Evolutionary conservation across 495 filamentous ascomycete species (phyloP).

Genomic region (Penicillium angulare): DNA sequence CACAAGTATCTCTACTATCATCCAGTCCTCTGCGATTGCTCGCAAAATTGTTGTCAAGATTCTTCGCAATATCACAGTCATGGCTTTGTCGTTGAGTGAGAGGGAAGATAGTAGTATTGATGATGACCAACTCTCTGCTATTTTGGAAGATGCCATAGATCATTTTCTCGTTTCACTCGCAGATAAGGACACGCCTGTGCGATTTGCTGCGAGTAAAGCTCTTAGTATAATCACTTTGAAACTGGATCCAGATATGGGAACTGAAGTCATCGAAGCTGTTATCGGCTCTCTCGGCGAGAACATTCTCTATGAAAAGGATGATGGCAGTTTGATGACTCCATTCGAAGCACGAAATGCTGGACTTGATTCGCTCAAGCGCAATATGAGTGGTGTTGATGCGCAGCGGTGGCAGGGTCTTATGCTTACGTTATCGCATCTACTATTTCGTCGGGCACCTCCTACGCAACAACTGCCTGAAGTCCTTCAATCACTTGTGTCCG

Average conservation of each 20-base stretch:
- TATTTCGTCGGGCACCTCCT: conserved; percentile 76
- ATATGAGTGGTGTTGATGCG: conserved; percentile 71
- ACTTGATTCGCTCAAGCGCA: conserved; percentile 43
- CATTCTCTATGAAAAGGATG: conserved; percentile 60
- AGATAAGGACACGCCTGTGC: conserved; percentile 85
- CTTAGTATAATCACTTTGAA: conserved; percentile 81
- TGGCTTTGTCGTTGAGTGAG: conserved; percentile 52
- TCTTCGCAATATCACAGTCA: conserved; percentile 64
- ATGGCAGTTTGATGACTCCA: conserved; percentile 37
- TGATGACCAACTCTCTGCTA: conserved; percentile 45
- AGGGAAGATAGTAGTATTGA: conserved; percentile 32
- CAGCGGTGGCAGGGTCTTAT: conserved; percentile 90
- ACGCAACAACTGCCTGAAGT: conserved; percentile 64
- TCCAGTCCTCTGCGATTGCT: conserved; percentile 69
- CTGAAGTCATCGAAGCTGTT: conserved; percentile 82
- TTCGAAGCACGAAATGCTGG: conserved; percentile 34
- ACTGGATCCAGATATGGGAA: conserved; percentile 73
- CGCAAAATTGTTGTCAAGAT: conserved; percentile 82
- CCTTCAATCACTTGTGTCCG: conserved; percentile 66
- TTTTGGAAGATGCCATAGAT: conserved; percentile 61
- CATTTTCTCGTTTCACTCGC: conserved; percentile 65
- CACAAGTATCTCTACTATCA: conserved; percentile 40
- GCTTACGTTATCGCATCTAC: conserved; percentile 78
- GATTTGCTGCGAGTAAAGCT: conserved; percentile 88
- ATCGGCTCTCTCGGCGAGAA: conserved; percentile 72